These are phyloP conservation scores for Vigna trinervia DNA, from an alignment of 306 rosid species.

Conservation along the genomic window DNA sequence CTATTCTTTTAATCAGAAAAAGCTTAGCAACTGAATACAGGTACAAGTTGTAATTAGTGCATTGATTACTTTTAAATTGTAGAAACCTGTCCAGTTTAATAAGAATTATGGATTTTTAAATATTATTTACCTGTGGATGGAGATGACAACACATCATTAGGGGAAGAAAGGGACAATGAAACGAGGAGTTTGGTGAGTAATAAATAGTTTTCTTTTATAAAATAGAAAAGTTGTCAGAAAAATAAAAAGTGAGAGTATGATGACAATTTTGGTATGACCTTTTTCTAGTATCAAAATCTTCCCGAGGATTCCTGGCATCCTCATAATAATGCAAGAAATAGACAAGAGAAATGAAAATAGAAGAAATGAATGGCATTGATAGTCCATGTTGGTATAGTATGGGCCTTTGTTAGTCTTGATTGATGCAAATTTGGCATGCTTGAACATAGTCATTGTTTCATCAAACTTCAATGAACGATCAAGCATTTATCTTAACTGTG, in stretches of 20 bases:
- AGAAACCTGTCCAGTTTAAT: conserved; percentile 14
- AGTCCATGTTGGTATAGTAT: neutral
- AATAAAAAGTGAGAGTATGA: conserved; percentile 2
- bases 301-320: neutral
- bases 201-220: conserved; percentile 15
- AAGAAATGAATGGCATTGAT: conserved; percentile 7
- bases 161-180: neutral
- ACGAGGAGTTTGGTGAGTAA: conserved; percentile 10
- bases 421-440: conserved; percentile 20
- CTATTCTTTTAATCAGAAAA: conserved; percentile 96
- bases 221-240: conserved; percentile 5
- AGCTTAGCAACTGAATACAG: conserved; percentile 97
- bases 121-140: conserved; percentile 10
- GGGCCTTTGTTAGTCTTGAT: conserved; percentile 25
- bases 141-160: conserved; percentile 13
- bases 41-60: conserved; percentile 50
- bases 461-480: conserved; percentile 25
- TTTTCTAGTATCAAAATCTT: neutral
- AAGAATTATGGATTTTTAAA: conserved; percentile 22
- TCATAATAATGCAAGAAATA: conserved; percentile 9
- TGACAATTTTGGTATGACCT: neutral
- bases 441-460: conserved; percentile 3
- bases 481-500: conserved; percentile 18
- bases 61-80: conserved; percentile 25
- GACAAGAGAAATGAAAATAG: conserved; percentile 29